Base-by-base conservation (phyloP, 2,329 filamentous ascomycete genomes). In the Annulohypoxylon truncatum region DNA sequence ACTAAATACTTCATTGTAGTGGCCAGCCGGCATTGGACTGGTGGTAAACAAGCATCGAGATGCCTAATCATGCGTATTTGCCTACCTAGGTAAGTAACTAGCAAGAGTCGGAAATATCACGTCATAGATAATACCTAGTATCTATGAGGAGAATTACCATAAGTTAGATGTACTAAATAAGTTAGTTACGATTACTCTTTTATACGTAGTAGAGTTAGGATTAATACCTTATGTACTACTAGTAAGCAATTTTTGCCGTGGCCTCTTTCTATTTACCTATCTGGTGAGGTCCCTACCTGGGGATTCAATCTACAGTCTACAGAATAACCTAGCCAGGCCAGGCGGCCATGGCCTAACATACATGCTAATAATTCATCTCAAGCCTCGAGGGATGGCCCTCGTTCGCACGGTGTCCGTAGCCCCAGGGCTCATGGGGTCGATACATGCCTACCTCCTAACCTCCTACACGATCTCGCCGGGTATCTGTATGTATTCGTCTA, bases 331-430 rank as follows among this genome's bases (percentile, higher is more conserved):
- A 35, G 12, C 2, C 31, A 35, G n/a, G 38, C 28, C 46, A 47
- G 38, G 33, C 52, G 31, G 44, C 26, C 54, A 53, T 29, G 38
- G 15, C 22, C 12, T 13, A 38, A 13, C n/a, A 3, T 40, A 20
- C 15, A 20, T 54, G 15, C 15, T 54, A 63, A 62, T 47, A 55
- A 58, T 18, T 24, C 59, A 42, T 15, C 29, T 33, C 29, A 15
- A 26, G 20, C 46, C 26, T 48, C 15, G 24, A 53, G 9, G 24
- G 31, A 10, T 12, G 52, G 18, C 28, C 15, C 31, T 66, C 53
- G 57, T 64, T 66, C 53, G 64, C 67, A 69, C 64, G 33, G 67
- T 69, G 64, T 20, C 60, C 35, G 20, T 60, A 54, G 35, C 26
- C n/a, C n/a, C 8, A 51, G 15, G 7, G 26, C 47, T 15, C 48